A percentile compares a stretch with the other conserved stretches of the same genome.
These are phyloP conservation scores for Bruguiera sexangula DNA, from an alignment of 345 rosid species.

Conservation along the genomic window DNA sequence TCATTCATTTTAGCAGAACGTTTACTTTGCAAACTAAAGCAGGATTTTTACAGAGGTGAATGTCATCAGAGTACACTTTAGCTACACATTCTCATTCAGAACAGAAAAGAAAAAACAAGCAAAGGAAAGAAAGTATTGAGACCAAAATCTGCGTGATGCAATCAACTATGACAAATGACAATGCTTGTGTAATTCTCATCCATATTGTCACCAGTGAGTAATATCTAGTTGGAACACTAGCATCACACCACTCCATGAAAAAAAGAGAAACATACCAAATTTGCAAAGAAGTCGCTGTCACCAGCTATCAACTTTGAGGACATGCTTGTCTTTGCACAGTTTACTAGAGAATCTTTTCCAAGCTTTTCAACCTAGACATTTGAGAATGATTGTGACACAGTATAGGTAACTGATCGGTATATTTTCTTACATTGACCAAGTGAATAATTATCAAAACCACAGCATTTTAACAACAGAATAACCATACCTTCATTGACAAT, in stretches of 20 bases:
- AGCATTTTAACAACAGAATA: neutral
- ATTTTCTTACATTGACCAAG: neutral
- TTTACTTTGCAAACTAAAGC: neutral
- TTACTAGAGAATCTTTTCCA: slow-evolving; percentile 81
- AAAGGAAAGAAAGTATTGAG: no score
- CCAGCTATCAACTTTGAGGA: slow-evolving; percentile 90
- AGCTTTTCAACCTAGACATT: slow-evolving; percentile 77
- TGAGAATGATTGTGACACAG: no score
- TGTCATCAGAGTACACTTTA: no score
- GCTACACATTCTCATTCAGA: no score
- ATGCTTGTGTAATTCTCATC: no score
- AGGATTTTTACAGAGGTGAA: neutral
- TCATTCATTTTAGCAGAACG: neutral
- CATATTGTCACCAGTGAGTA: no score
- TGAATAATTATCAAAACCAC: neutral
- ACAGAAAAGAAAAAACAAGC: no score
- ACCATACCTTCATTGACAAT: slow-evolving; percentile 70
- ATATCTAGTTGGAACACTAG: no score
- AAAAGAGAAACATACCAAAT: slow-evolving; percentile 54
- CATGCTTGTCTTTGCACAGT: slow-evolving; percentile 98
- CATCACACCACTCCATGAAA: neutral
- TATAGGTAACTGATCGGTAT: neutral
- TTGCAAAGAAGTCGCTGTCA: slow-evolving; percentile 91
- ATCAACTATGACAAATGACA: no score
- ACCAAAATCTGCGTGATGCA: no score